phyloP scores from a whole-genome alignment of 345 rosid genomes.

The Trapa incisa region DNA sequence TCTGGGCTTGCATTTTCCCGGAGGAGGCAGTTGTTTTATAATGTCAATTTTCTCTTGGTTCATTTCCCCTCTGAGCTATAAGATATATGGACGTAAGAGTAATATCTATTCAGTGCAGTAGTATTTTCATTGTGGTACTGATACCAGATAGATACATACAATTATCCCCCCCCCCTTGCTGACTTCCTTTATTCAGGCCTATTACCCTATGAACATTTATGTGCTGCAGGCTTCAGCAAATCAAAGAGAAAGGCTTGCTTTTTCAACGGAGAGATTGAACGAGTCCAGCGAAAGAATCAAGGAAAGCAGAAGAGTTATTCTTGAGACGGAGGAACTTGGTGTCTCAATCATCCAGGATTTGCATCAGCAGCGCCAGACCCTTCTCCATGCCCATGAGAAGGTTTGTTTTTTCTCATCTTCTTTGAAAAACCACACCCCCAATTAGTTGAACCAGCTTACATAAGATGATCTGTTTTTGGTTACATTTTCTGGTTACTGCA shows the following conservation, averaged over 20 bases:
- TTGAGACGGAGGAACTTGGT: slow-evolving; percentile 89
- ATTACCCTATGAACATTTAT: neutral
- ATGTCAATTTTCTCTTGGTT: neutral
- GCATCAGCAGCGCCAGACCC: slow-evolving; percentile 82
- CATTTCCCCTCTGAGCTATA: too few relatives aligned
- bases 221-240: slow-evolving; percentile 50
- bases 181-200: neutral
- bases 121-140: neutral
- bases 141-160: neutral
- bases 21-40: neutral
- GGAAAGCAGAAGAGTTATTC: slow-evolving; percentile 74
- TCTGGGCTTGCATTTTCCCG: neutral
- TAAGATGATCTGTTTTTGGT: neutral
- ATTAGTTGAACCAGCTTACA: neutral
- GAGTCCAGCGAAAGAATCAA: slow-evolving; percentile 65
- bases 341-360: slow-evolving; percentile 77
- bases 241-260: slow-evolving; percentile 62
- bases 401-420: slow-evolving; percentile 15
- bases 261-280: slow-evolving; percentile 69
- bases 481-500: neutral
- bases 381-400: slow-evolving; percentile 66
- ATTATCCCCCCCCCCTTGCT: neutral
- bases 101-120: too few relatives aligned
- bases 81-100: too few relatives aligned
- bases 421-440: neutral